phyloP scores from a whole-genome alignment of 208 protist genomes.

The Trypanosoma avium region DNA sequence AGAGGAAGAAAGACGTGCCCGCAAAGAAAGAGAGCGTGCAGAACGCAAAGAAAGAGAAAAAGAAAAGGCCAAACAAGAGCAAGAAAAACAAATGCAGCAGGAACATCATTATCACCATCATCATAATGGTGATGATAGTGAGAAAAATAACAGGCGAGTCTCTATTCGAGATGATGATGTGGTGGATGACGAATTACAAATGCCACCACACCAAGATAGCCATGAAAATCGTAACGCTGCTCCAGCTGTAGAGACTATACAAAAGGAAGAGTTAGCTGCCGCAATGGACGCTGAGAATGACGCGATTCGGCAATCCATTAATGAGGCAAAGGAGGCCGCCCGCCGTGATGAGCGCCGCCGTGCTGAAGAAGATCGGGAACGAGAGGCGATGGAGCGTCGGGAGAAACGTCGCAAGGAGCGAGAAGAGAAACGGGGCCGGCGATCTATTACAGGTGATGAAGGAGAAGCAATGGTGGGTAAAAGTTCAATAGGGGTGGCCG shows the following conservation, averaged over 20 bases:
- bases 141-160: neutral
- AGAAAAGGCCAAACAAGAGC: neutral
- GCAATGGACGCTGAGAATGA: conserved; percentile 57
- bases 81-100: conserved; percentile 1
- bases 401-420: conserved; percentile 40
- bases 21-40: conserved; percentile 59
- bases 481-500: conserved; percentile 27
- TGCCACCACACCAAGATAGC: no score
- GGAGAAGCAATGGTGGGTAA: conserved; percentile 12
- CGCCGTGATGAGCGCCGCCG: conserved; percentile 24
- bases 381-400: conserved; percentile 33
- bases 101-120: neutral
- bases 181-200: conserved; percentile 1
- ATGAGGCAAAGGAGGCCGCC: conserved; percentile 13
- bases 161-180: neutral
- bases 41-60: conserved; percentile 24
- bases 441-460: neutral
- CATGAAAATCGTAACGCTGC: no score
- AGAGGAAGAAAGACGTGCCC: conserved; percentile 66
- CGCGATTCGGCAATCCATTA: conserved; percentile 16
- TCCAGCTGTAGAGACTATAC: neutral
- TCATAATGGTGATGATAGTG: conserved; percentile 5
- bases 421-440: conserved; percentile 35
- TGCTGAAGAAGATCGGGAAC: conserved; percentile 27
- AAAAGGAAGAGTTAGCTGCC: conserved; percentile 31